Conservation (phyloP, 257 asterid genomes). For the Plantago major region DNA sequence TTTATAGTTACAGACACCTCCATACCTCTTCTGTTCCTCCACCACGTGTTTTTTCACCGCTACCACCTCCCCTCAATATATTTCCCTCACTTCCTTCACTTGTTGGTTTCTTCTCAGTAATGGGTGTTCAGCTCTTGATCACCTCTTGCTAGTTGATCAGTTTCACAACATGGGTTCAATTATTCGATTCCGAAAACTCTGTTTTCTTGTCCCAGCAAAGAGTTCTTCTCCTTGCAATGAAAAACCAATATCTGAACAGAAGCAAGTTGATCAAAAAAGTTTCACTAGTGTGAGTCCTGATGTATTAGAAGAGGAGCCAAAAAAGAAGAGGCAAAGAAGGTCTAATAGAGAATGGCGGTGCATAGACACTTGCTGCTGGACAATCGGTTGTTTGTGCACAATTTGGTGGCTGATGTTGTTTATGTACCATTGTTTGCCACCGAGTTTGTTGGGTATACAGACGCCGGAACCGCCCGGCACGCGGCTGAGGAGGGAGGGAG, state of each 20-base stretch:
- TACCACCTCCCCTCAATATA: conserved; percentile 8
- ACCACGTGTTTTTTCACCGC: conserved; percentile 50
- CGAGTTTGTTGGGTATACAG: conserved; percentile 39
- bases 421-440: conserved; percentile 42
- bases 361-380: conserved; percentile 62
- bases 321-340: conserved; percentile 15
- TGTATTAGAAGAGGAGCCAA: conserved; percentile 17
- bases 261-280: conserved; percentile 15
- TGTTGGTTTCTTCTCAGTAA: neutral
- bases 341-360: conserved; percentile 47
- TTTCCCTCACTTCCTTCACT: conserved; percentile 10
- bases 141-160: neutral
- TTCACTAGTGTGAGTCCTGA: neutral
- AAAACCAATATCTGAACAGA: conserved; percentile 14
- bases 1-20: conserved; percentile 2
- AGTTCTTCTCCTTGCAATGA: conserved; percentile 19
- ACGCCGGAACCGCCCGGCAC: conserved; percentile 60
- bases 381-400: conserved; percentile 58
- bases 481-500: conserved; percentile 52
- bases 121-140: neutral
- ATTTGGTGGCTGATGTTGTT: conserved; percentile 70
- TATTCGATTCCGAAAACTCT: conserved; percentile 60
- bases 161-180: conserved; percentile 42
- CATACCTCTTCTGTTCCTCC: conserved; percentile 34
- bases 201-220: conserved; percentile 44